These are phyloP conservation scores for Saccharomycopsis fibuligera DNA, from an alignment of 805 yeast genomes.

Conservation along the genomic window DNA sequence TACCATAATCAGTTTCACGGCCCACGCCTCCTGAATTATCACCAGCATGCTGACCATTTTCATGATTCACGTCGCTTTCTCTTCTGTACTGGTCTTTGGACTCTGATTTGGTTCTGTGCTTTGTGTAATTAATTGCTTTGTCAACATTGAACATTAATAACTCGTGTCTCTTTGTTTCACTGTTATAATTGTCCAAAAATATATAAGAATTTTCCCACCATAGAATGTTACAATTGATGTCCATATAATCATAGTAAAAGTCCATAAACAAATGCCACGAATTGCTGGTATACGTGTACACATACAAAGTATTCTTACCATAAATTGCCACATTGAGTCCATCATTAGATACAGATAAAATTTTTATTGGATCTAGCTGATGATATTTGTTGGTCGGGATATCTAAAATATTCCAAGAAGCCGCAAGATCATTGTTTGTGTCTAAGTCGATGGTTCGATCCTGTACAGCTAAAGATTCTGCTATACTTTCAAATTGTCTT, in stretches of 20 bases:
- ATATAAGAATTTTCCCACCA: constrained; percentile 21
- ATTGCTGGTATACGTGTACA: constrained; percentile 23
- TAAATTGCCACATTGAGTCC: constrained; percentile 25
- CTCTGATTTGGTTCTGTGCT: not conserved
- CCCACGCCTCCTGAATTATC: not conserved
- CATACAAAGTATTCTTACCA: constrained; percentile 22
- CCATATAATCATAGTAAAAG: constrained; percentile 16
- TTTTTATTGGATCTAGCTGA: constrained; percentile 16
- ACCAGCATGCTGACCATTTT: not conserved
- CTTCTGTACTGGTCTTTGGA: not conserved
- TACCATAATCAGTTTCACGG: not conserved
- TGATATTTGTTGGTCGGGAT: constrained; percentile 4
- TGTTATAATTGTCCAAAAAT: constrained; percentile 17
- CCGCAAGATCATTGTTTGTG: not conserved
- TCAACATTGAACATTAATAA: constrained; percentile 18
- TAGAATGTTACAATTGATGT: constrained; percentile 15
- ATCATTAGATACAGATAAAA: constrained; percentile 24
- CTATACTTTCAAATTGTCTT: not conserved
- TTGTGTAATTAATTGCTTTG: constrained; percentile 2
- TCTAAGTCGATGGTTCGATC: constrained; percentile 1
- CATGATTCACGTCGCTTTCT: not conserved
- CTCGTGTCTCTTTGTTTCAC: constrained; percentile 15
- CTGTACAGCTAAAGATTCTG: not conserved
- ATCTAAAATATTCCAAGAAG: constrained; percentile 13
- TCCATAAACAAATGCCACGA: constrained; percentile 28